Evolutionary conservation across 1,284 basidiomycete species (phyloP).

Genomic region (Mrakiaceae sp.): DNA sequence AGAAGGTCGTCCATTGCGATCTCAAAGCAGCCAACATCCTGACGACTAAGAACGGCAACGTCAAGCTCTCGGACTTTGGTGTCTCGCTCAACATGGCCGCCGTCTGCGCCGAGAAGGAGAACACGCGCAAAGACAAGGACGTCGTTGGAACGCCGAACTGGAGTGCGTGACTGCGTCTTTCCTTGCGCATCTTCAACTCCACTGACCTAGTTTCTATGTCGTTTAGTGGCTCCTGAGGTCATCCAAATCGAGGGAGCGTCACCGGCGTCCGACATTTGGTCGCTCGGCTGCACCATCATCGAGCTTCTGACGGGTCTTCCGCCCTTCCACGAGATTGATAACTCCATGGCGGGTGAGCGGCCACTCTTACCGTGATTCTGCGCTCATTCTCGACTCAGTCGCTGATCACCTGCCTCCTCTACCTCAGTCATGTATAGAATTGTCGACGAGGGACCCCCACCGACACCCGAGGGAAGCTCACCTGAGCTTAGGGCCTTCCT

Average conservation of each 20-base stretch:
- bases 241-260: slow-evolving; percentile 59
- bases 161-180: slow-evolving; percentile 43
- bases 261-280: slow-evolving; percentile 65
- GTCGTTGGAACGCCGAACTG: slow-evolving; percentile 90
- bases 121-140: slow-evolving; percentile 21
- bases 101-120: slow-evolving; percentile 23
- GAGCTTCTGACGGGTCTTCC: slow-evolving; percentile 85
- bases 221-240: slow-evolving; percentile 73
- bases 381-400: background rate
- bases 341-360: slow-evolving; percentile 65
- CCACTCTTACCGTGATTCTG: too few relatives aligned
- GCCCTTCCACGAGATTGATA: slow-evolving; percentile 74
- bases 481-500: slow-evolving; percentile 65
- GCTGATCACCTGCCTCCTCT: background rate
- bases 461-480: slow-evolving; percentile 67
- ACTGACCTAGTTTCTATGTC: background rate
- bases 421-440: slow-evolving; percentile 80
- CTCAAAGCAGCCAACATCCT: slow-evolving; percentile 47
- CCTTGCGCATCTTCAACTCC: background rate
- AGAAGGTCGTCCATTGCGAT: slow-evolving; percentile 49
- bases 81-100: slow-evolving; percentile 41
- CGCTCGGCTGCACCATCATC: slow-evolving; percentile 82
- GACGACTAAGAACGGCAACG: slow-evolving; percentile 43
- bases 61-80: slow-evolving; percentile 46
- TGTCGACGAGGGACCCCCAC: slow-evolving; percentile 81